phyloP scores from a whole-genome alignment of 306 rosid species.

The Delonix regia region DNA sequence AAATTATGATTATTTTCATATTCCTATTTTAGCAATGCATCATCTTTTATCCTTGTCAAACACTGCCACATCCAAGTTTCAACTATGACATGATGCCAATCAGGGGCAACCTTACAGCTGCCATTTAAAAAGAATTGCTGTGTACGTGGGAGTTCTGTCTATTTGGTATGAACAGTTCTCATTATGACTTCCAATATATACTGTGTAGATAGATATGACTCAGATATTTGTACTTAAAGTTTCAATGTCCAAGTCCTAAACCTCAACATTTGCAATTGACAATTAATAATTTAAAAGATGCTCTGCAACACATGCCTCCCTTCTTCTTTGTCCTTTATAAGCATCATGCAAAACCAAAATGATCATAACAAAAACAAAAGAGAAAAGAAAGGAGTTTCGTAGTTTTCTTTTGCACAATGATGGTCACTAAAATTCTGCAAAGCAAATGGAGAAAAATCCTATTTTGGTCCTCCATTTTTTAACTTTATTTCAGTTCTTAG shows the following conservation, averaged over 20 bases:
- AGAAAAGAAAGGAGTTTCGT: constrained; percentile 18
- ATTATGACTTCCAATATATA: constrained; percentile 9
- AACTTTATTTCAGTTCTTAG: too few species aligned
- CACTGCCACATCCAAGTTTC: background rate
- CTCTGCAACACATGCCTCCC: background rate
- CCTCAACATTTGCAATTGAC: constrained; percentile 7
- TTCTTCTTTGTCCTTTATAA: background rate
- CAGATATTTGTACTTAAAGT: background rate
- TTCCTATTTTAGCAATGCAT: constrained; percentile 4
- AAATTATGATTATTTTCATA: background rate
- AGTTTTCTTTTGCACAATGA: background rate
- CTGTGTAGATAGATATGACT: constrained; percentile 18
- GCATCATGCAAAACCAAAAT: background rate
- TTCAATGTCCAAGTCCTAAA: constrained; percentile 20
- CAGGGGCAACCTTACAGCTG: constrained; percentile 13
- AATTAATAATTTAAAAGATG: constrained; percentile 8
- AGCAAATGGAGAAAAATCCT: too few species aligned
- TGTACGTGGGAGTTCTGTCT: background rate
- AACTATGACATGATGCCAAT: background rate
- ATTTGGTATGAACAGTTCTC: background rate
- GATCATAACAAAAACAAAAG: constrained; percentile 11
- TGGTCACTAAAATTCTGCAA: constrained; percentile 14
- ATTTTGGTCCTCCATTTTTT: too few species aligned
- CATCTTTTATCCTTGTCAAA: background rate
- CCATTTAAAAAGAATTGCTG: background rate